Evolutionary conservation across 2,329 filamentous ascomycete species (phyloP).

Genomic region (Exophiala viscosa): DNA sequence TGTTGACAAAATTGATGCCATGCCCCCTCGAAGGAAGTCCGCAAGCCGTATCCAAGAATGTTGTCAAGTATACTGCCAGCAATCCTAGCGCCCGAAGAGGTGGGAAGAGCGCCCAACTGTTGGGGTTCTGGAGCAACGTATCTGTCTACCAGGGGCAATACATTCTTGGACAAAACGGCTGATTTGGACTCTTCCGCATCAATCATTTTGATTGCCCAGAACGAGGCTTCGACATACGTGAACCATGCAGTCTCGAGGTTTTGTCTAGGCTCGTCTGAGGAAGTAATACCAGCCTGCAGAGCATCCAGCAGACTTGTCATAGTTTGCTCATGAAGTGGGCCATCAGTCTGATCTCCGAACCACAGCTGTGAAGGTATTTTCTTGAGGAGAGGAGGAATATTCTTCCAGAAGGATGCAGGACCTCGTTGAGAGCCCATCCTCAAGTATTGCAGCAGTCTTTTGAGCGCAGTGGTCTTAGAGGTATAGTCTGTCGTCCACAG

Average conservation of each 20-base stretch:
- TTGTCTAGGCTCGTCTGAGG: conserved; percentile 63
- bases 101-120: conserved; percentile 50
- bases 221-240: conserved; percentile 65
- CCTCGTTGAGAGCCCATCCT: conserved; percentile 82
- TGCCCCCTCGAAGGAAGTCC: conserved; percentile 49
- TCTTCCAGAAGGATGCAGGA: conserved; percentile 67
- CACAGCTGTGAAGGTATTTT: conserved; percentile 55
- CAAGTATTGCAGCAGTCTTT: conserved; percentile 66
- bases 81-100: conserved; percentile 35
- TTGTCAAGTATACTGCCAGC: conserved; percentile 38
- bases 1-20: conserved; percentile 62
- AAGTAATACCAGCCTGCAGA: conserved; percentile 66
- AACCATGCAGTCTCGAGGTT: conserved; percentile 29
- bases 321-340: conserved; percentile 41
- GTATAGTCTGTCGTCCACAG: conserved; percentile 69
- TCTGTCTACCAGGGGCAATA: conserved; percentile 53
- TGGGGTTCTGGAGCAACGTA: conserved; percentile 50
- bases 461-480: conserved; percentile 54
- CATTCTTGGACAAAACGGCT: conserved; percentile 44
- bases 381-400: conserved; percentile 59
- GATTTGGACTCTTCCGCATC: conserved; percentile 46
- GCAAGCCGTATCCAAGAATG: conserved; percentile 35
- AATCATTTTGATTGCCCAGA: conserved; percentile 50
- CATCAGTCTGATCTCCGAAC: conserved; percentile 38
- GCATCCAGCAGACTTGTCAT: conserved; percentile 62